Conservation (phyloP, 2,329 filamentous ascomycete genomes). For the Didymellaceae sp. region DNA sequence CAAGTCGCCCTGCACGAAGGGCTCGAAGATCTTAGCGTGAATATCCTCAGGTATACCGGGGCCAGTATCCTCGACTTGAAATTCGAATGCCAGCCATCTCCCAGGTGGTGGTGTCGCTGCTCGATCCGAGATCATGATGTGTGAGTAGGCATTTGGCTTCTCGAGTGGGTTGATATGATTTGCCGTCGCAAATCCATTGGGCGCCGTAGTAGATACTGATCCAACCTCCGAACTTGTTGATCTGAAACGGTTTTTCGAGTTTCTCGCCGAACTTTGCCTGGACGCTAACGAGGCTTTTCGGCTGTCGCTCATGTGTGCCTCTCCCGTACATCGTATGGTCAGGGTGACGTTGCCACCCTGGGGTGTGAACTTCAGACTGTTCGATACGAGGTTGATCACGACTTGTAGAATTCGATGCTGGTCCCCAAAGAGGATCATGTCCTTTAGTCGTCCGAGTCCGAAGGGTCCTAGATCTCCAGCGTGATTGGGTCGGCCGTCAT, state of each 20-base stretch:
- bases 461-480: constrained; percentile 68
- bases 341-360: constrained; percentile 76
- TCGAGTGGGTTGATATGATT: constrained; percentile 54
- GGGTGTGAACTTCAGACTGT: constrained; percentile 90
- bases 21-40: constrained; percentile 86
- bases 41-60: constrained; percentile 82
- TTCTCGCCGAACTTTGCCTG: constrained; percentile 47
- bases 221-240: constrained; percentile 43
- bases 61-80: constrained; percentile 86
- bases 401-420: constrained; percentile 89
- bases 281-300: constrained; percentile 56
- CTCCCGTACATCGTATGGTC: constrained; percentile 74
- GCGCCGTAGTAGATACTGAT: constrained; percentile 35
- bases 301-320: constrained; percentile 54
- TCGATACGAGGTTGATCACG: constrained; percentile 92
- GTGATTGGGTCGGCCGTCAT: constrained; percentile 43
- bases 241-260: constrained; percentile 40
- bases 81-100: constrained; percentile 78
- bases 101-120: constrained; percentile 61
- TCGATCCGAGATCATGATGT: constrained; percentile 46
- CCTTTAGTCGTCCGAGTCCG: constrained; percentile 73
- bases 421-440: constrained; percentile 92
- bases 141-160: constrained; percentile 45
- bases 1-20: constrained; percentile 91
- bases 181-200: constrained; percentile 48